Base-by-base conservation (phyloP, 129 eudicot species). In the Helianthus tuberosus region DNA sequence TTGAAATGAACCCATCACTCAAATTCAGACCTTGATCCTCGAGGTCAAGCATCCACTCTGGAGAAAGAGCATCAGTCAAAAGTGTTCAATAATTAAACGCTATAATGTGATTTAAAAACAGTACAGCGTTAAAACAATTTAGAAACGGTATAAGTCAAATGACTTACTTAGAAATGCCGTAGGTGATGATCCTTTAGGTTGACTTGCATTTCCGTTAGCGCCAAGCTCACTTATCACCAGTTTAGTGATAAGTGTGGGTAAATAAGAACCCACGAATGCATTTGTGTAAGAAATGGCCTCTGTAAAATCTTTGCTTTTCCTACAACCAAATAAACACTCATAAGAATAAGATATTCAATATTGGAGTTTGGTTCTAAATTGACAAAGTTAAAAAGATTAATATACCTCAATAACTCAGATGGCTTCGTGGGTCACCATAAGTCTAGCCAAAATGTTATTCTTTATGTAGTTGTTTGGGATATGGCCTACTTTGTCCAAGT, bases 371-470 rank as follows among this genome's bases (percentile, higher is more conserved):
- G 43, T 43, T 51, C 46, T 39, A 79, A 5, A 5, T 72, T 14
- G 41, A 52, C 51, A 1, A 50, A 27, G 15, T 39, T n/a, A n/a
- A n/a, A n/a, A n/a, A n/a, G n/a, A n/a, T n/a, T n/a, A n/a, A n/a
- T n/a, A n/a, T n/a, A n/a, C 98, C 94, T 85, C 54, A 60, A 82
- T 36, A 71, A 69, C 84, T 83, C 87, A n/a, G 44, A 85, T 71
- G 49, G 96, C 94, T 81, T 89, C 89, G 48, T 89, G 79, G 11
- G 91, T 72, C 68, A 84, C 90, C 76, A 85, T 77, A 78, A 92
- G 74, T 86, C 89, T 89, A 20, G 88, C 76, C 15, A 89, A 53
- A 29, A 81, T 46, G 29, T 87, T 76, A 48, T 76, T 72, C 71
- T 83, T 86, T 44, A 81, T 60, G 66, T 81, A 89, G 72, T 68